These are phyloP conservation scores for Mycena filopes DNA, from an alignment of 768 basidiomycete species.

Conservation along the genomic window DNA sequence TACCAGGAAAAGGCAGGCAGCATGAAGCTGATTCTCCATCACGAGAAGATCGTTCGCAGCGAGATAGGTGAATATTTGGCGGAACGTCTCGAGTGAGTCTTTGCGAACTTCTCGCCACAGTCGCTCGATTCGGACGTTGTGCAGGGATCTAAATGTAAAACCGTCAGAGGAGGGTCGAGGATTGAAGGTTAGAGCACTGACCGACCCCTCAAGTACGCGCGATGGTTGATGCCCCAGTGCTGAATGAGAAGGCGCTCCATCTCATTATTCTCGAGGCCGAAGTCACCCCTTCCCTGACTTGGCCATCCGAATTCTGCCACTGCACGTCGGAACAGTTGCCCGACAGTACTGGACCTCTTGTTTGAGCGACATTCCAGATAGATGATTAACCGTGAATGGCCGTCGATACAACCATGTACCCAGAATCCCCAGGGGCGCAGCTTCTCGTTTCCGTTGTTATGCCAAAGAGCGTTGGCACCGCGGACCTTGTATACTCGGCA, in stretches of 20 bases:
- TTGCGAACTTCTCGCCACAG: slow-evolving; percentile 41
- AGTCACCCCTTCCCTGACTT: background rate
- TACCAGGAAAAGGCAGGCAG: slow-evolving; percentile 37
- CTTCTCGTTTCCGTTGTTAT: slow-evolving; percentile 10
- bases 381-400: no score
- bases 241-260: background rate
- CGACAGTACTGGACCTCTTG: background rate
- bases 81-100: slow-evolving; percentile 42
- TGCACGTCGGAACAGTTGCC: background rate
- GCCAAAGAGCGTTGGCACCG: slow-evolving; percentile 1
- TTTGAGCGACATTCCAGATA: no score
- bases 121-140: slow-evolving; percentile 41
- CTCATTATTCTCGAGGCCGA: background rate
- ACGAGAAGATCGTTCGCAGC: slow-evolving; percentile 11
- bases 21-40: slow-evolving; percentile 18
- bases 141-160: slow-evolving; percentile 32
- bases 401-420: slow-evolving; percentile 9
- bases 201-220: background rate
- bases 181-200: background rate
- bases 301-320: background rate
- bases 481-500: background rate
- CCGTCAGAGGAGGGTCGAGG: background rate
- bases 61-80: slow-evolving; percentile 40
- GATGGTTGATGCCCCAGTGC: background rate
- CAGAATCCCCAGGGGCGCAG: slow-evolving; percentile 7